Evolutionary conservation across 306 rosid genomes (phyloP), one percentile per base, ranked within the genome.

Genomic region (Mimosa pudica): DNA sequence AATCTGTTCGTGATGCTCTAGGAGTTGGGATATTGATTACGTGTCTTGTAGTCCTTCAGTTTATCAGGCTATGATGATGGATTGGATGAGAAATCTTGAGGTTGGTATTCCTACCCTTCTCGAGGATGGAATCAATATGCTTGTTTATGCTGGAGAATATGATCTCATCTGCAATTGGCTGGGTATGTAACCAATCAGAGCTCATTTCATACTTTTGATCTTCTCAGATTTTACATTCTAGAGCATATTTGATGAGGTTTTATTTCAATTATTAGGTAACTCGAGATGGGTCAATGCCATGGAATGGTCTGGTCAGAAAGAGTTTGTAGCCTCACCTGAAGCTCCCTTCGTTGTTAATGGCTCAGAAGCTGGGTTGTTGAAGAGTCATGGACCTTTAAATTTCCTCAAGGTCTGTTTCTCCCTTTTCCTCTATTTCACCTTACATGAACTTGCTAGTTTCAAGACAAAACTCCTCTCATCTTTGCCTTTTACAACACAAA

Each of bases 81-180:
- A 95, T 85, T 93, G 97, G 97, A 95, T 95, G 99, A 89, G 97
- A 81, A 93, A 95, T 80, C 92, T 90, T 10, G 97, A 95, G 91
- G 96, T 90, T 57, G 99, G 98, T 55, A 95, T 95, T 76, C 99
- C 99, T 49, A 57, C 88, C 44, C 99, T 95, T 82, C 99, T 95
- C 18, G 98, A 93, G 84, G 99, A 95, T 49, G 99, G 99, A 82
- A 79, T 95, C 80, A 82, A 77, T 78, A 41, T 95, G 88, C 99
- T 95, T 79, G 82, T 93, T 65, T 95, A 95, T 79, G 99, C 98
- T 4, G 99, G 99, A 62, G 99, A 95, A 82, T 95, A 86, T 77
- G 99, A 95, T 90, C 89, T 95, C 35, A 95, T 95, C 85, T 93
- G 99, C 94, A 95, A 95, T 83, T 95, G 99, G 99, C 98, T 95